phyloP scores from a whole-genome alignment of 1,284 basidiomycete genomes.

The Tilletia caries region DNA sequence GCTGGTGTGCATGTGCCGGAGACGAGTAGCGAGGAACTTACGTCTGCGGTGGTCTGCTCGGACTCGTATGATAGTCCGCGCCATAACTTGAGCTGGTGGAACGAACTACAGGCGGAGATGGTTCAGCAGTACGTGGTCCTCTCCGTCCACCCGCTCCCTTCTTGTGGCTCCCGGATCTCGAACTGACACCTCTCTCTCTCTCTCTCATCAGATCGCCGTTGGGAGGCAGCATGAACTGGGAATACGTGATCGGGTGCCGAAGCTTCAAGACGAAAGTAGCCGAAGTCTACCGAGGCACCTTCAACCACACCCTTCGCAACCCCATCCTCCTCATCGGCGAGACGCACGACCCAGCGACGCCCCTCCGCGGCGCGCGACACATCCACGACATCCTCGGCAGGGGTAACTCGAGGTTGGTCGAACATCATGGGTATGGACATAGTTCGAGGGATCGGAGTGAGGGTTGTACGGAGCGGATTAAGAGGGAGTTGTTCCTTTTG shows the following conservation, averaged over 20 bases:
- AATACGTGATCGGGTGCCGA: conserved; percentile 27
- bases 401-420: background rate
- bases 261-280: conserved; percentile 24
- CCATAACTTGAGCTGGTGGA: conserved; percentile 20
- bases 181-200: no score
- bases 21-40: conserved; percentile 23
- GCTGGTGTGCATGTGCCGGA: background rate
- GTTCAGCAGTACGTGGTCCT: conserved; percentile 20
- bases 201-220: conserved; percentile 11
- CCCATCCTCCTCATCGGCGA: conserved; percentile 28
- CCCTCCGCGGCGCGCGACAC: conserved; percentile 18
- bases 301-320: conserved; percentile 21
- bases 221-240: conserved; percentile 24
- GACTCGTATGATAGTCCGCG: conserved; percentile 25
- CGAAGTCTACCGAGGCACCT: conserved; percentile 27
- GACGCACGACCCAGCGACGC: conserved; percentile 31
- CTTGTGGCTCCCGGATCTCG: no score
- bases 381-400: background rate
- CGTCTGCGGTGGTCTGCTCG: conserved; percentile 26
- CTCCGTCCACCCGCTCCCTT: no score
- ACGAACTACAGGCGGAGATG: conserved; percentile 24
- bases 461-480: conserved; percentile 7
- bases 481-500: background rate
- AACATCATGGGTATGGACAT: conserved; percentile 10
- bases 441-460: conserved; percentile 5